Percentiles rank a stretch among this genome's conserved stretches.
phyloP scores from a whole-genome alignment of 2,329 filamentous ascomycete species.

The Neodidymelliopsis sp. region DNA sequence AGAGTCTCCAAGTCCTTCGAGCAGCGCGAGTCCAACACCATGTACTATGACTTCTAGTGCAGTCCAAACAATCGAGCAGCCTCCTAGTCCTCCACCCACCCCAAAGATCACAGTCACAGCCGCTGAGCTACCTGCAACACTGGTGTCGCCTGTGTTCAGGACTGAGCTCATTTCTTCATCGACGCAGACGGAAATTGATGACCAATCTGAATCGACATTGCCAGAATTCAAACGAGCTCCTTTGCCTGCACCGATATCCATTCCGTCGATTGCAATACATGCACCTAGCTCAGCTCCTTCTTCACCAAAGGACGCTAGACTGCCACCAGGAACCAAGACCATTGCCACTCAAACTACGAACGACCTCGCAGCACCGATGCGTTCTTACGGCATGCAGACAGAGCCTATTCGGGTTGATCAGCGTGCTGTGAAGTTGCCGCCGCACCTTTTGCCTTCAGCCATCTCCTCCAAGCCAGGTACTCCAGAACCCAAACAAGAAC shows the following conservation, averaged over 20 bases:
- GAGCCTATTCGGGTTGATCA: constrained; percentile 88
- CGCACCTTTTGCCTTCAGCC: constrained; percentile 79
- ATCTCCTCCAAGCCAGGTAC: constrained; percentile 65
- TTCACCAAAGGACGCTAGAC: constrained; percentile 74
- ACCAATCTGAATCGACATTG: constrained; percentile 41
- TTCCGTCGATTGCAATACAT: constrained; percentile 90
- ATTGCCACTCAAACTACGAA: constrained; percentile 80
- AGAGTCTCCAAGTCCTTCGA: constrained; percentile 19
- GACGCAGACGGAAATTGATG: constrained; percentile 64
- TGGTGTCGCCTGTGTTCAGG: constrained; percentile 44
- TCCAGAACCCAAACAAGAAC: constrained; percentile 36
- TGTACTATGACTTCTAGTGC: constrained; percentile 68
- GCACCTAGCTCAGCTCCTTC: constrained; percentile 85
- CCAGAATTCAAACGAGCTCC: constrained; percentile 34
- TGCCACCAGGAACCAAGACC: constrained; percentile 83
- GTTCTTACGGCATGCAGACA: constrained; percentile 76
- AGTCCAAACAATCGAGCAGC: constrained; percentile 69
- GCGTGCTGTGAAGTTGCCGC: constrained; percentile 75
- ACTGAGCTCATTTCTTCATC: constrained; percentile 61
- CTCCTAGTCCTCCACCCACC: constrained; percentile 70
- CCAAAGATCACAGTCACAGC: constrained; percentile 56
- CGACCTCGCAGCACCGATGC: constrained; percentile 55
- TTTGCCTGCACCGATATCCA: constrained; percentile 55
- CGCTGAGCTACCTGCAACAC: constrained; percentile 51
- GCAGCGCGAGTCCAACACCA: constrained; percentile 24